These are phyloP conservation scores for Apium graveolens DNA, from an alignment of 129 eudicot genomes.

Conservation along the genomic window DNA sequence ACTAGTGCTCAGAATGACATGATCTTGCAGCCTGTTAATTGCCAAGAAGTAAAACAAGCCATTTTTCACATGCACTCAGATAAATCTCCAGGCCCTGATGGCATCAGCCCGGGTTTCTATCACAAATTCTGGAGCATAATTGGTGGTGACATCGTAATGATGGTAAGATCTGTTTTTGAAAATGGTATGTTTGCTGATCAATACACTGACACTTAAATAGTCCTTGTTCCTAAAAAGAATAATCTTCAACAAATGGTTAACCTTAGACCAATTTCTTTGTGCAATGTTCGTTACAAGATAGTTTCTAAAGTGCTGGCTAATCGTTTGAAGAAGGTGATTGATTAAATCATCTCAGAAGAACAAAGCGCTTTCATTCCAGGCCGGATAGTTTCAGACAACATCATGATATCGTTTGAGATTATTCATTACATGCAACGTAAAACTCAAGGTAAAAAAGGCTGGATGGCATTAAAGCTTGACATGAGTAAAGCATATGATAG, in stretches of 20 bases:
- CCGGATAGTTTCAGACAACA: background rate
- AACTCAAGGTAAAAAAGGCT: background rate
- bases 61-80: background rate
- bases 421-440: background rate
- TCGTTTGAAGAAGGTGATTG: background rate
- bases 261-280: background rate
- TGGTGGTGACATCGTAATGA: background rate
- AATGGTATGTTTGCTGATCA: background rate
- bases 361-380: background rate
- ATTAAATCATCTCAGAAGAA: background rate
- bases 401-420: too few species aligned
- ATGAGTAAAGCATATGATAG: background rate
- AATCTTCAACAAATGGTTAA: background rate
- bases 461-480: background rate
- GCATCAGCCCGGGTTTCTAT: background rate
- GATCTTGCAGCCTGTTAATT: too few species aligned
- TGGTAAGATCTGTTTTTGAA: background rate
- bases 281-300: background rate
- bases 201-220: background rate
- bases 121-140: background rate
- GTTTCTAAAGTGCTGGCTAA: background rate
- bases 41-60: too few species aligned
- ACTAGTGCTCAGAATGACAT: too few species aligned
- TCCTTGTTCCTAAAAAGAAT: background rate
- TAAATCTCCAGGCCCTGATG: background rate